phyloP scores from a whole-genome alignment of 2,329 filamentous ascomycete genomes.

The Lasiodiplodia hormozganensis region DNA sequence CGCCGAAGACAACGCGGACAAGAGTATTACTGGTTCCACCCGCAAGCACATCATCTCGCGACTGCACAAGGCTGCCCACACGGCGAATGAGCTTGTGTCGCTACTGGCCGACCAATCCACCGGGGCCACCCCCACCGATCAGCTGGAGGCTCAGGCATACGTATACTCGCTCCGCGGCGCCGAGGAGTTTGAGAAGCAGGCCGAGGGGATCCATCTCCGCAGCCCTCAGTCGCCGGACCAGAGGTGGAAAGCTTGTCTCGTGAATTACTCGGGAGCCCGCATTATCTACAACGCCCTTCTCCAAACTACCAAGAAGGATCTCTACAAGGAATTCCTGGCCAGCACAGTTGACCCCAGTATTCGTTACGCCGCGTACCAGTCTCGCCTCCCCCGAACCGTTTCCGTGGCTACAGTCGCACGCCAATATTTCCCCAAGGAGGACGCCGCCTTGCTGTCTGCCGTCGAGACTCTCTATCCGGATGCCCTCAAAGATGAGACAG shows the following conservation, averaged over 20 bases:
- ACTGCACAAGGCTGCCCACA: slow-evolving; percentile 77
- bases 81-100: slow-evolving; percentile 71
- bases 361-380: slow-evolving; percentile 91
- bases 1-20: slow-evolving; percentile 72
- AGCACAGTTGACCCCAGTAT: slow-evolving; percentile 92
- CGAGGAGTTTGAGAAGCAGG: slow-evolving; percentile 82
- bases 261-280: slow-evolving; percentile 75
- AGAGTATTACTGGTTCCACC: slow-evolving; percentile 78
- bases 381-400: slow-evolving; percentile 84
- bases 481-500: slow-evolving; percentile 55
- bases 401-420: slow-evolving; percentile 80
- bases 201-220: slow-evolving; percentile 50
- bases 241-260: slow-evolving; percentile 80
- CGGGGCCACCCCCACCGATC: slow-evolving; percentile 71
- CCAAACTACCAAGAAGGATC: slow-evolving; percentile 71
- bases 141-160: slow-evolving; percentile 88
- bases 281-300: slow-evolving; percentile 83
- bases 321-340: slow-evolving; percentile 84
- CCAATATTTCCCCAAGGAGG: slow-evolving; percentile 75
- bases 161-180: slow-evolving; percentile 77
- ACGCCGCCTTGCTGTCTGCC: slow-evolving; percentile 67
- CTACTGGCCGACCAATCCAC: slow-evolving; percentile 68
- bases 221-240: slow-evolving; percentile 37
- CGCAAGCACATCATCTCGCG: slow-evolving; percentile 89
- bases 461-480: slow-evolving; percentile 73